phyloP scores from a whole-genome alignment of 441 rosid species.

The Populus hybrid region DNA sequence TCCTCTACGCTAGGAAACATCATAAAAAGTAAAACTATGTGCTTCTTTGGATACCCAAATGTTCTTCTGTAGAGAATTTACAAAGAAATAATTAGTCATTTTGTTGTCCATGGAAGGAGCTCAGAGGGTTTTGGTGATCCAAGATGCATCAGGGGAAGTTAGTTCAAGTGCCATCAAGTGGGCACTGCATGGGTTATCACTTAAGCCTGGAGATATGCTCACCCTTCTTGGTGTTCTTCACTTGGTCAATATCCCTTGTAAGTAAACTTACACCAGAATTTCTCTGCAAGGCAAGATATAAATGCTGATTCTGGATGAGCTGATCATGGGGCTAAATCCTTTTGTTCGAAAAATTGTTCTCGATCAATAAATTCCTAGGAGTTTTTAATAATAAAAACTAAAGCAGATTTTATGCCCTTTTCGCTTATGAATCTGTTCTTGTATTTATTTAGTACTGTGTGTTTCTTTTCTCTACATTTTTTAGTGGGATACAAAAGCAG shows the following conservation, averaged over 20 bases:
- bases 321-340: not conserved
- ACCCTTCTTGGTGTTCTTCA: slow-evolving; percentile 35
- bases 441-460: not conserved
- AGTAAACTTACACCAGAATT: slow-evolving; percentile 19
- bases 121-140: slow-evolving; percentile 47
- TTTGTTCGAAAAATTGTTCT: not conserved
- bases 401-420: not conserved
- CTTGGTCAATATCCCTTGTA: slow-evolving; percentile 22
- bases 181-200: slow-evolving; percentile 35
- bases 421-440: not conserved
- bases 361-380: not conserved
- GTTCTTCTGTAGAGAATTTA: not conserved
- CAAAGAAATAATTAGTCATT: not conserved
- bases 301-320: not conserved
- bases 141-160: slow-evolving; percentile 39
- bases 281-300: not conserved
- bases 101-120: slow-evolving; percentile 3
- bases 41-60: not conserved
- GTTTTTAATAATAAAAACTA: not conserved
- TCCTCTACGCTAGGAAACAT: not conserved
- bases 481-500: slow-evolving; percentile 36
- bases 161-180: slow-evolving; percentile 33
- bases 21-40: not conserved
- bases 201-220: slow-evolving; percentile 42
- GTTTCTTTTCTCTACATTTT: not conserved